Conservation (phyloP, 176 grass and related monocot genomes). For the Pontederia paniculata region DNA sequence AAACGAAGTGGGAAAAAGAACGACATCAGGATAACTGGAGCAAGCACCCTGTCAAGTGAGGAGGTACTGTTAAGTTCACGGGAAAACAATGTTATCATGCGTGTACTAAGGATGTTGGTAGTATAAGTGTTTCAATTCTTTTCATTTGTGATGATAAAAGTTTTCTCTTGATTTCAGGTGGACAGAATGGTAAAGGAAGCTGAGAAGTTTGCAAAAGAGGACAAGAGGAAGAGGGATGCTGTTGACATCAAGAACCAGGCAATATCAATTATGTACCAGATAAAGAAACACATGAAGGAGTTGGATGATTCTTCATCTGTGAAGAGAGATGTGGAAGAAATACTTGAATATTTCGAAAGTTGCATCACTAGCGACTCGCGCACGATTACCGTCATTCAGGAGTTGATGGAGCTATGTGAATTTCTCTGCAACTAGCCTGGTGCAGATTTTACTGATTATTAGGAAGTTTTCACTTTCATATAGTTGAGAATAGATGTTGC, state of each 20-base stretch:
- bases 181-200: slow-evolving; percentile 92
- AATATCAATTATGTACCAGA: slow-evolving; percentile 80
- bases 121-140: too few species aligned
- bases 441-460: too few species aligned
- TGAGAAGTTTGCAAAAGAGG: slow-evolving; percentile 86
- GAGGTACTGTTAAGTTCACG: slow-evolving; percentile 63
- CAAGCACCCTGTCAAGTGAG: slow-evolving; percentile 73
- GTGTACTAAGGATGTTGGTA: too few species aligned
- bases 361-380: slow-evolving; percentile 57
- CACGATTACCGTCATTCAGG: too few species aligned
- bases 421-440: too few species aligned
- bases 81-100: too few species aligned
- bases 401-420: too few species aligned
- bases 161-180: slow-evolving; percentile 29
- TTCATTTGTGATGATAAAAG: too few species aligned
- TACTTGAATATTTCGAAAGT: slow-evolving; percentile 64
- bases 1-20: slow-evolving; percentile 95
- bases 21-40: slow-evolving; percentile 88
- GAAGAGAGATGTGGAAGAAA: slow-evolving; percentile 67
- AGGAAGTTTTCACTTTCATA: too few species aligned
- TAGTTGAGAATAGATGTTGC: too few species aligned
- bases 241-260: slow-evolving; percentile 96
- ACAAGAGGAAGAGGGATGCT: slow-evolving; percentile 87
- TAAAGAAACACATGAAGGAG: slow-evolving; percentile 90
- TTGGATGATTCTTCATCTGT: slow-evolving; percentile 60